These are phyloP conservation scores for Martensiomyces pterosporus DNA, from an alignment of 192 early-diverging fungal genomes.

Conservation along the genomic window DNA sequence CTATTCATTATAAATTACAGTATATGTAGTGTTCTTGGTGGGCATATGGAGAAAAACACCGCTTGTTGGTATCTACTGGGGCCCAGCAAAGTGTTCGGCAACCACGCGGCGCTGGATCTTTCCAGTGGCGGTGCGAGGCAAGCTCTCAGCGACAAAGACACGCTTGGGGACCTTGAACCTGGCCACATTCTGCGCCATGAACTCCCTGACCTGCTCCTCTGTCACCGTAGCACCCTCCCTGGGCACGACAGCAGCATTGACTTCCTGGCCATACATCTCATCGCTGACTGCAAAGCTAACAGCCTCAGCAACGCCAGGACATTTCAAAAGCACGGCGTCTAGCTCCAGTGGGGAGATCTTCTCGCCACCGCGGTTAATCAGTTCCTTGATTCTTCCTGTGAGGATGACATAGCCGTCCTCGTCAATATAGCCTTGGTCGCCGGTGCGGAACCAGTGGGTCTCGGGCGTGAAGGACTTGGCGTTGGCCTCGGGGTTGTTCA, in stretches of 20 bases:
- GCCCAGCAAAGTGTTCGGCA: slow-evolving; percentile 55
- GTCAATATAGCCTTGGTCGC: slow-evolving; percentile 79
- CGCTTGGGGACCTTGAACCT: slow-evolving; percentile 72
- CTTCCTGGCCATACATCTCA: slow-evolving; percentile 79
- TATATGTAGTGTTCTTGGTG: no score
- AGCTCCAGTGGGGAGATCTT: slow-evolving; percentile 89
- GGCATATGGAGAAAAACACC: no score
- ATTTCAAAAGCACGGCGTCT: slow-evolving; percentile 64
- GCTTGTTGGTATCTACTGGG: no score
- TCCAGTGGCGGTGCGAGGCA: slow-evolving; percentile 73
- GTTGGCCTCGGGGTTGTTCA: slow-evolving; percentile 68
- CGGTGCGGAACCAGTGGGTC: slow-evolving; percentile 74
- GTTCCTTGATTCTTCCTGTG: slow-evolving; percentile 85
- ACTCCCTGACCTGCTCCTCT: slow-evolving; percentile 52
- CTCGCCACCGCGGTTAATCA: slow-evolving; percentile 88
- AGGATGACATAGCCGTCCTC: slow-evolving; percentile 71
- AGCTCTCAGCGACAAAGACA: slow-evolving; percentile 57
- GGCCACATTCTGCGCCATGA: slow-evolving; percentile 54
- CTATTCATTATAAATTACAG: no score
- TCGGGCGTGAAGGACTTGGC: slow-evolving; percentile 57
- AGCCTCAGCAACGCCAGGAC: slow-evolving; percentile 67
- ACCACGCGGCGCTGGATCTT: slow-evolving; percentile 66
- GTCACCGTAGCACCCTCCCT: slow-evolving; percentile 51
- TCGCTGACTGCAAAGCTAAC: slow-evolving; percentile 71
- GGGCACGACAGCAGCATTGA: slow-evolving; percentile 69